Conservation (phyloP, 1,139 yeast genomes). For the Diutina rugosa region DNA sequence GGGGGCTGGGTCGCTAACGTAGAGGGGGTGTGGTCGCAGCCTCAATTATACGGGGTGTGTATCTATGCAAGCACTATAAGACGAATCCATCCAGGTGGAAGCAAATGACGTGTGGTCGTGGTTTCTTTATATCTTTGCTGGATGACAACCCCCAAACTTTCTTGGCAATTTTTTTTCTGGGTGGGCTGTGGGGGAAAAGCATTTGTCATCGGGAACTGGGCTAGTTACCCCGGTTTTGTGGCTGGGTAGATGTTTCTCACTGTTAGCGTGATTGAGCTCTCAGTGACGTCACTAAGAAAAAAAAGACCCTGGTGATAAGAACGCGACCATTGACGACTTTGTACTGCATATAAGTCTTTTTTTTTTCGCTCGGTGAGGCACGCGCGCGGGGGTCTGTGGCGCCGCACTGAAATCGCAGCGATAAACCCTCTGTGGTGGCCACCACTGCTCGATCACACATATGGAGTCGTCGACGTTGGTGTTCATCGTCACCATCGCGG, state of each 20-base stretch:
- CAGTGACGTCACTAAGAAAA: too few relatives aligned
- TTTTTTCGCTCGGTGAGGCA: too few relatives aligned
- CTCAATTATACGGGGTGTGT: not conserved
- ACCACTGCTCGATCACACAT: not conserved
- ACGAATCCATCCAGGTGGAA: not conserved
- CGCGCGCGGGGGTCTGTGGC: not conserved
- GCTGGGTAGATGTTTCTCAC: not conserved
- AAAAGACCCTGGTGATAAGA: too few relatives aligned
- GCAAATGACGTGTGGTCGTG: too few relatives aligned
- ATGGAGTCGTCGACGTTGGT: slow-evolving; percentile 46
- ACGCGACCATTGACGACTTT: too few relatives aligned
- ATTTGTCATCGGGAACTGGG: too few relatives aligned
- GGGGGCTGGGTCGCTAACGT: too few relatives aligned
- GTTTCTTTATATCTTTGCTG: too few relatives aligned
- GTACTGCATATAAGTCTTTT: too few relatives aligned
- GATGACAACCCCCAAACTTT: too few relatives aligned
- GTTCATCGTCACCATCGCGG: slow-evolving; percentile 33
- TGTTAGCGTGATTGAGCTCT: too few relatives aligned
- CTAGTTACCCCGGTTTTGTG: not conserved
- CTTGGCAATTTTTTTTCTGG: too few relatives aligned
- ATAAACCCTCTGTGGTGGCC: not conserved
- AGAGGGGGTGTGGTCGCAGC: not conserved
- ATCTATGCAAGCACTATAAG: not conserved
- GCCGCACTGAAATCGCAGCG: not conserved
- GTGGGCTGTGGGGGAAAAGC: not conserved